Base-by-base conservation (phyloP, 2,329 filamentous ascomycete genomes). In the Claviceps sp. region DNA sequence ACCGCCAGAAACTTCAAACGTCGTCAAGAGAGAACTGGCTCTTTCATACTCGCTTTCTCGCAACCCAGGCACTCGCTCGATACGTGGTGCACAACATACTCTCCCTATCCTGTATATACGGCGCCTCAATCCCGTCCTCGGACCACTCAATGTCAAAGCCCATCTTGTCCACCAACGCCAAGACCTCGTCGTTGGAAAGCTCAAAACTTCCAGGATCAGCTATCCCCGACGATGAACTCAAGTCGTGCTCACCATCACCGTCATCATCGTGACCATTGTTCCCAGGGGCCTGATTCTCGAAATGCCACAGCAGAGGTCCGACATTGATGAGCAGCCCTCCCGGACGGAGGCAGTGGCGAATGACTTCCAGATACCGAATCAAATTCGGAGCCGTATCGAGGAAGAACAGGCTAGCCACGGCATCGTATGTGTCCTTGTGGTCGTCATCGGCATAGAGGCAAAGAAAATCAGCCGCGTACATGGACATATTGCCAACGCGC, bases 321-420 rank as follows among this genome's bases (percentile, higher is more conserved):
- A 95, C 73, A 62, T 98, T 98, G 62, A 95, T 78, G 73, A 95
- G 87, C 4, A 95, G 61, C 0, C 93, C 93, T 26, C 85, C 86
- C 0, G 80, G 74, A 58, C 78, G 81, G 48, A 98, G 76, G 61
- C 90, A 94, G 62, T 86, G 79, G 43, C 71, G 73, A 51, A 97
- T 87, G 1, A 89, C 84, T 63, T 95, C 83, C 38, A 98, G 80
- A 64, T 98, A 98, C 2, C 85, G 80, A 51, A 97, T 85, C 37
- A 96, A 66, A 64, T 98, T 97, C 1, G 91, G 90, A 2, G 93
- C 93, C 1, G 93, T 98, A 65, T 98, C 94, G 53, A 98, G 84
- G 71, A 98, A 98, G 71, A 97, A 98, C 11, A 95, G 87, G 2
- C 86, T 88, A 0, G 87, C 82, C 2, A 97, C 88, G 1, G 85